These are phyloP conservation scores for Russula virescens DNA, from an alignment of 768 basidiomycete species.

Conservation along the genomic window DNA sequence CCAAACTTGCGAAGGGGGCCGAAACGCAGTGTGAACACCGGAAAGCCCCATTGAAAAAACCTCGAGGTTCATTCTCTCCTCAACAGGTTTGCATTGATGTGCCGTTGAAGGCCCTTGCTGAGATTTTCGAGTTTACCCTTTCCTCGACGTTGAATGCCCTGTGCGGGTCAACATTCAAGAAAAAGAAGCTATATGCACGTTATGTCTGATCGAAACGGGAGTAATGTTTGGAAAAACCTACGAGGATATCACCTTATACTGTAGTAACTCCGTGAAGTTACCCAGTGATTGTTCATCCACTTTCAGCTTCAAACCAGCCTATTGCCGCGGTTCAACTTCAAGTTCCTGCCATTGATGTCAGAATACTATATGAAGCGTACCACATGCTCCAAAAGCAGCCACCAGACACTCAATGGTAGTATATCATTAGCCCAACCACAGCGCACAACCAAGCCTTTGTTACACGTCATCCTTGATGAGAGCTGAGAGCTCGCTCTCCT, in stretches of 20 bases:
- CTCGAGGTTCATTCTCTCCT: slow-evolving; percentile 37
- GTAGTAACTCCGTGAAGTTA: slow-evolving; percentile 53
- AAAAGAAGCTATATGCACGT: slow-evolving; percentile 50
- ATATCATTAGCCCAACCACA: too few relatives aligned
- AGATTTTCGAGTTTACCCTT: slow-evolving; percentile 47
- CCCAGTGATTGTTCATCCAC: slow-evolving; percentile 47
- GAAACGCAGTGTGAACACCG: neutral
- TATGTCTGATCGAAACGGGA: neutral
- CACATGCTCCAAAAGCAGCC: too few relatives aligned
- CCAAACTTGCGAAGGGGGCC: slow-evolving; percentile 38
- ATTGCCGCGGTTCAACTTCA: too few relatives aligned
- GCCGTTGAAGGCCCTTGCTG: slow-evolving; percentile 46
- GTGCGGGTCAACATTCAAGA: slow-evolving; percentile 61
- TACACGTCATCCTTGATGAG: too few relatives aligned
- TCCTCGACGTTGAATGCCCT: slow-evolving; percentile 51
- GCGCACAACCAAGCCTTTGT: too few relatives aligned
- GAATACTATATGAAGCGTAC: too few relatives aligned
- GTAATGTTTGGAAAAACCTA: slow-evolving; percentile 31
- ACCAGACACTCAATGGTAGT: too few relatives aligned
- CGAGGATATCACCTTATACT: slow-evolving; percentile 70
- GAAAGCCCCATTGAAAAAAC: neutral
- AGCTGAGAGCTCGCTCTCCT: too few relatives aligned
- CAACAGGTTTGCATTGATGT: slow-evolving; percentile 51
- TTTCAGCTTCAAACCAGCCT: slow-evolving; percentile 74
- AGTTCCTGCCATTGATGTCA: too few relatives aligned